phyloP scores from a whole-genome alignment of 2,329 filamentous ascomycete species.

The Penicillium sp. region DNA sequence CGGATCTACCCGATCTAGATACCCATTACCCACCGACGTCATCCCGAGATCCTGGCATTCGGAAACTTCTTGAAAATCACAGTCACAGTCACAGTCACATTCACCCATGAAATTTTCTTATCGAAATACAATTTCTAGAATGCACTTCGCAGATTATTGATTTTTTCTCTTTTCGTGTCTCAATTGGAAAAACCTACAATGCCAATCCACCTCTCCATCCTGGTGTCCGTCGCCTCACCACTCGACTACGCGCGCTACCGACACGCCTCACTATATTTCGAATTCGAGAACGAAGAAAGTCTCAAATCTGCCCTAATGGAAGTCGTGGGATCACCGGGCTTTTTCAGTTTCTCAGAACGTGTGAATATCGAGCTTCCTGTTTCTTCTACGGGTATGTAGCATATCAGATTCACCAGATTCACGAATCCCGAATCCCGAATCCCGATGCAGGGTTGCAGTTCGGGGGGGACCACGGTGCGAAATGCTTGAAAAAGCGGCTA shows the following conservation, averaged over 20 bases:
- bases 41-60: background rate
- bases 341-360: conserved; percentile 14
- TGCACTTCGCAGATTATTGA: no score
- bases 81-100: background rate
- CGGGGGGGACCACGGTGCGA: no score
- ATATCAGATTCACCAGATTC: background rate
- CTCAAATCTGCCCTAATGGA: conserved; percentile 17
- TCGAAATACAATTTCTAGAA: background rate
- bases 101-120: background rate
- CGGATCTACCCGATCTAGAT: background rate
- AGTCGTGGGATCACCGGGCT: conserved; percentile 14
- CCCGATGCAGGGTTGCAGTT: no score
- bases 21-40: background rate
- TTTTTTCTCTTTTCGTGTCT: no score
- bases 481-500: no score
- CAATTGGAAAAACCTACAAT: background rate
- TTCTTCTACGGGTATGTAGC: background rate
- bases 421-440: background rate
- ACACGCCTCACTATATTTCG: conserved; percentile 18
- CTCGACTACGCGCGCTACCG: conserved; percentile 24
- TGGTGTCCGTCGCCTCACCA: conserved; percentile 19
- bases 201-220: conserved; percentile 17
- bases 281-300: conserved; percentile 2
- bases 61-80: background rate
- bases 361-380: conserved; percentile 7